Base-by-base conservation (phyloP, 495 filamentous ascomycete species). In the Podospora conica region DNA sequence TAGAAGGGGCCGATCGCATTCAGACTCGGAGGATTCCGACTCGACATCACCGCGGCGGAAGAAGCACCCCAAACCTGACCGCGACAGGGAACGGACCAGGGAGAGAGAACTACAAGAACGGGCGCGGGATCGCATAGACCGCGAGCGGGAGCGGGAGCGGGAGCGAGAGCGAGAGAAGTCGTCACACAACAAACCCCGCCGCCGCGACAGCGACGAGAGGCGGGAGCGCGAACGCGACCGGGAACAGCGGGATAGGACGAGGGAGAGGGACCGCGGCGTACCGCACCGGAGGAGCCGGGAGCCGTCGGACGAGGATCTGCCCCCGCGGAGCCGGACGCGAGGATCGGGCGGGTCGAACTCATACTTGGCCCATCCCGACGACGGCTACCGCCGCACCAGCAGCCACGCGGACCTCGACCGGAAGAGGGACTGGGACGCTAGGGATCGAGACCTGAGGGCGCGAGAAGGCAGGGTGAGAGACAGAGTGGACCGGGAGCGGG, bases 381-480 rank as follows among this genome's bases (percentile, higher is more conserved):
- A 65, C 8, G 15, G 56, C n/a, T 70, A 67, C n/a, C 75, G 80
- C 21, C 71, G 80, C 55, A 74, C 78, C 2, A 80, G 78, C 65
- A 82, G 80, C 67, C 80, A 82, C 59, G 70, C 78, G 2, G 80
- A 82, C 22, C 53, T 75, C 12, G 79, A 78, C 12, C 64, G 78
- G 55, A 72, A 75, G 0, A 65, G 67, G 40, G 66, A 67, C 1
- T 74, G 74, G 69, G 77, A 77, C 58, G 65, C 67, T 11, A 71
- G 75, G 24, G 73, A 71, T 8, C 66, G 67, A 1, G 75, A 71
- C 10, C 56, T 22, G 58, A 64, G 9, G 60, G 69, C 20, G 72
- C 69, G 11, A 10, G 31, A 48, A 10, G 31, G 27, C 22, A 25
- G 10, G 66, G 66, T 27, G 21, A 60, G 54, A 11, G 53, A 24